Conservation (phyloP, 2,329 filamentous ascomycete species). For the Aureobasidium subglaciale region DNA sequence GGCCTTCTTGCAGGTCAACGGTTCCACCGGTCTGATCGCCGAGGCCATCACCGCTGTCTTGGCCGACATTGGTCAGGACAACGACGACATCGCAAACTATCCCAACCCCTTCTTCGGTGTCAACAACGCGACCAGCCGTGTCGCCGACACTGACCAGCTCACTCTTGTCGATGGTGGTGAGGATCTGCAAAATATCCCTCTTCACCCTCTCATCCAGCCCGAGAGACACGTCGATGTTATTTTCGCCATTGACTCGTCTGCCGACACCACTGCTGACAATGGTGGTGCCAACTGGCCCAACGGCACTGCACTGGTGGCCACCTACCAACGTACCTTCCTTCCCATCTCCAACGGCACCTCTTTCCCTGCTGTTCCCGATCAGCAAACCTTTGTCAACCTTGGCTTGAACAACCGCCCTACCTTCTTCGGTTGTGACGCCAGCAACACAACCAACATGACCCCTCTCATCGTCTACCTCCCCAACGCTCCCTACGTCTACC, state of each 20-base stretch:
- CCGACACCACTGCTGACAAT: constrained; percentile 51
- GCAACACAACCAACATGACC: constrained; percentile 52
- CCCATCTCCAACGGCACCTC: constrained; percentile 57
- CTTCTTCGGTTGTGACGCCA: constrained; percentile 71
- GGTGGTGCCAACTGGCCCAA: constrained; percentile 61
- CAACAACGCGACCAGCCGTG: constrained; percentile 52
- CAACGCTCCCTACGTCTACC: constrained; percentile 59
- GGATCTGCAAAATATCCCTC: constrained; percentile 70
- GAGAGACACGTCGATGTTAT: constrained; percentile 68
- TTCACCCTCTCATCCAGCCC: constrained; percentile 70
- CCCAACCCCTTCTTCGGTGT: constrained; percentile 71
- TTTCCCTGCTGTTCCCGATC: constrained; percentile 66
- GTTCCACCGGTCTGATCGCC: constrained; percentile 31
- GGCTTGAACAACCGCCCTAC: constrained; percentile 67
- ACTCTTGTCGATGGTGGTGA: constrained; percentile 73
- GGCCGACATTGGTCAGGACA: constrained; percentile 47
- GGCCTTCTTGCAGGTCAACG: constrained; percentile 59
- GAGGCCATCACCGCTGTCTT: constrained; percentile 34
- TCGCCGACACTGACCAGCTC: constrained; percentile 47
- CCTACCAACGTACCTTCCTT: constrained; percentile 60
- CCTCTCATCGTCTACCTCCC: constrained; percentile 84
- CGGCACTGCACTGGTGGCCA: constrained; percentile 65
- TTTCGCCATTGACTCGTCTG: constrained; percentile 72
- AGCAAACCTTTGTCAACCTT: constrained; percentile 71
- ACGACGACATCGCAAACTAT: constrained; percentile 69